These are phyloP conservation scores for Elaeis oleifera DNA, from an alignment of 202 grass and related monocot species.

Conservation along the genomic window DNA sequence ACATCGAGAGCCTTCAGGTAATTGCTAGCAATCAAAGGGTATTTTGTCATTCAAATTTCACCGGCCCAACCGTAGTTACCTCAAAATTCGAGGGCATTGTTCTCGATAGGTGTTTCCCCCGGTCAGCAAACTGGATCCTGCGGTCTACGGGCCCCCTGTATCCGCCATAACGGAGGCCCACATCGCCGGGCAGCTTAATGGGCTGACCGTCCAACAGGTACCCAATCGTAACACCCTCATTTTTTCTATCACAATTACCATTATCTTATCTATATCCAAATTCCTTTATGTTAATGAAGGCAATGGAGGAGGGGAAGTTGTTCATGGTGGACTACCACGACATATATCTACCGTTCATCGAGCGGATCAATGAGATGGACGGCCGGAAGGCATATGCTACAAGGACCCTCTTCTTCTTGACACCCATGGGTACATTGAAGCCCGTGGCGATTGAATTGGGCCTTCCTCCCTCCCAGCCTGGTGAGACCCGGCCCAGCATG, in stretches of 20 bases:
- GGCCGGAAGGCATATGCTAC: constrained; percentile 89
- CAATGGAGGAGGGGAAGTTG: constrained; percentile 67
- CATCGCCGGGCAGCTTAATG: constrained; percentile 65
- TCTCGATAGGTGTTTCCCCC: constrained; percentile 73
- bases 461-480: constrained; percentile 51
- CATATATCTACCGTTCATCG: constrained; percentile 72
- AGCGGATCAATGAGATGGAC: constrained; percentile 72
- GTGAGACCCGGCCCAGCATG: constrained; percentile 39
- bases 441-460: constrained; percentile 81
- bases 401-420: constrained; percentile 76
- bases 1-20: constrained; percentile 72
- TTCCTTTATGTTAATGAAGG: constrained; percentile 33
- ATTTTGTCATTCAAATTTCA: too few relatives aligned
- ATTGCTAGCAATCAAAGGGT: neutral
- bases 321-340: constrained; percentile 83
- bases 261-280: neutral
- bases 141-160: constrained; percentile 61
- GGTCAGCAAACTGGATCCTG: constrained; percentile 69
- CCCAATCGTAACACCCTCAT: constrained; percentile 1
- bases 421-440: constrained; percentile 71
- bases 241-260: neutral
- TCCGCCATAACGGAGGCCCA: constrained; percentile 76
- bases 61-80: too few relatives aligned
- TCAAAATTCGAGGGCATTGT: neutral
- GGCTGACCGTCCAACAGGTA: constrained; percentile 88